phyloP scores from a whole-genome alignment of 139 green algal species.

The Limnomonas spitsbergensis region DNA sequence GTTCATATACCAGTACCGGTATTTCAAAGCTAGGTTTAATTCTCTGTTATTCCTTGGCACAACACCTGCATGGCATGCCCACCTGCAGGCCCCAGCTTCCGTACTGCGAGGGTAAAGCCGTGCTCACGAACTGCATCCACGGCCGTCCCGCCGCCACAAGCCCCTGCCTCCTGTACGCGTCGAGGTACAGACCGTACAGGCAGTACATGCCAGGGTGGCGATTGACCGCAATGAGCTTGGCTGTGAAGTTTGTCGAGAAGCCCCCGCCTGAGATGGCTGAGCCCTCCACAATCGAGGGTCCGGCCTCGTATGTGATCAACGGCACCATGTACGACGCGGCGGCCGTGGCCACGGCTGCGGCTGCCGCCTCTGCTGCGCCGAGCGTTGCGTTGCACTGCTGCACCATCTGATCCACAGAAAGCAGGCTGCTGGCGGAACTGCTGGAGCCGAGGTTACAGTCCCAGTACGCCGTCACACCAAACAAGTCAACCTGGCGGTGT shows the following conservation, averaged over 20 bases:
- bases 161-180: too few relatives aligned
- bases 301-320: conserved; percentile 33
- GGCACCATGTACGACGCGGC: conserved; percentile 18
- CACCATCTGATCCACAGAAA: conserved; percentile 27
- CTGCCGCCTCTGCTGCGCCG: neutral
- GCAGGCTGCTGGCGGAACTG: neutral
- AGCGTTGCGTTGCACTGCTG: conserved; percentile 20
- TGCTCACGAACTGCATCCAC: too few relatives aligned
- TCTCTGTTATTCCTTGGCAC: too few relatives aligned
- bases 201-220: conserved; percentile 30
- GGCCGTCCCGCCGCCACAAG: too few relatives aligned
- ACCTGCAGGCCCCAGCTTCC: too few relatives aligned
- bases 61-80: too few relatives aligned
- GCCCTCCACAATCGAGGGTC: conserved; percentile 22
- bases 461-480: conserved; percentile 29
- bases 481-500: conserved; percentile 20
- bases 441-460: conserved; percentile 28
- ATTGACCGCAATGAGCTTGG: conserved; percentile 22
- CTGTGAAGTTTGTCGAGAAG: neutral
- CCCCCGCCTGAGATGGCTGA: conserved; percentile 12
- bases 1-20: too few relatives aligned
- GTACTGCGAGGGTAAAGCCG: too few relatives aligned
- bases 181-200: conserved; percentile 22
- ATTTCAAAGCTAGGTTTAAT: too few relatives aligned
- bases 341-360: neutral